phyloP scores from a whole-genome alignment of 2,329 filamentous ascomycete genomes.

The Calonectria pseudoreteaudii region DNA sequence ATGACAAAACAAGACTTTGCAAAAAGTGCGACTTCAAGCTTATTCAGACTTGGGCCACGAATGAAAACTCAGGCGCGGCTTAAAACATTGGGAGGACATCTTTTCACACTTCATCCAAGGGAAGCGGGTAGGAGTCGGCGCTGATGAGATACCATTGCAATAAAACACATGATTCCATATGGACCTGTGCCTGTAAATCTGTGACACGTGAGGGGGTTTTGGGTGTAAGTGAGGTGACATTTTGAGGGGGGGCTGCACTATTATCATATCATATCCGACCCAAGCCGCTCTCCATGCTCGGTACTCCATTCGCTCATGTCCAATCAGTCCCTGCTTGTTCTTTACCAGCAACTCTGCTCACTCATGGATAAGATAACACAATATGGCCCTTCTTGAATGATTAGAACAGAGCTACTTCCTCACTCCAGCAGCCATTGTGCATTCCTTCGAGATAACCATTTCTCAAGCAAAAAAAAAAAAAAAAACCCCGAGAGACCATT shows the following conservation, averaged over 20 bases:
- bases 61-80: slow-evolving; percentile 22
- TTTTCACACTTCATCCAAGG: slow-evolving; percentile 41
- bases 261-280: background rate
- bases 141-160: slow-evolving; percentile 47
- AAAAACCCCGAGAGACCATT: too few species aligned
- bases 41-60: background rate
- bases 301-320: background rate
- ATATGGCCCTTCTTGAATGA: too few species aligned
- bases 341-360: background rate
- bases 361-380: background rate
- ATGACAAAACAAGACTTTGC: slow-evolving; percentile 2
- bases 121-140: slow-evolving; percentile 45
- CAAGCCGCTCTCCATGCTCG: background rate
- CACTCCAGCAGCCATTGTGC: too few species aligned
- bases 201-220: background rate
- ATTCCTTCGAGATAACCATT: too few species aligned
- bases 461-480: too few species aligned
- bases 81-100: slow-evolving; percentile 30
- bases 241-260: background rate
- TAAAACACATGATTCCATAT: slow-evolving; percentile 19
- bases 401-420: too few species aligned
- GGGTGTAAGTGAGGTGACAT: background rate
- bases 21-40: background rate
- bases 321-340: background rate
- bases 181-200: background rate